A percentile compares a stretch with the other conserved stretches of the same genome.
Evolutionary conservation across 2,329 filamentous ascomycete species (phyloP).

Genomic region (Rachicladosporium sp.): DNA sequence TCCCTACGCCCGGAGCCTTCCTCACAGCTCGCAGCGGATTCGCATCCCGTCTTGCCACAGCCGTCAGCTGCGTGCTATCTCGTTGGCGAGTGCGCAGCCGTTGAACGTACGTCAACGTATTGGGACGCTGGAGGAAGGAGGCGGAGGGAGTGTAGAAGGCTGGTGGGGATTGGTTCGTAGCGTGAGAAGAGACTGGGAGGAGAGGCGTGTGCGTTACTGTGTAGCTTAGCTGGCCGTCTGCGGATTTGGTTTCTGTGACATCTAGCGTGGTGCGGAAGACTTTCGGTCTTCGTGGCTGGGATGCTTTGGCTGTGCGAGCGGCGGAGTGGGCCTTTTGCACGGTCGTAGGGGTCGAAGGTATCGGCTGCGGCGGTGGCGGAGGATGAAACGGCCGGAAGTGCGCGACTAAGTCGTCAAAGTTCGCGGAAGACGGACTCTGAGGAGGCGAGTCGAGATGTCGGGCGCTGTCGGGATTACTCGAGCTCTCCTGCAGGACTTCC

Average conservation of each 20-base stretch:
- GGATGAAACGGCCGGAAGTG: constrained; percentile 64
- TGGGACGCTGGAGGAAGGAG: too few species aligned
- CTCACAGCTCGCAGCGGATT: constrained; percentile 6
- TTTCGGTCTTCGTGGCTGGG: constrained; percentile 6
- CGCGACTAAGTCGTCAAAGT: constrained; percentile 29
- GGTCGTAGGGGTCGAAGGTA: constrained; percentile 11
- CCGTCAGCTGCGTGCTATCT: too few species aligned
- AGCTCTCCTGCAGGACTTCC: constrained; percentile 25
- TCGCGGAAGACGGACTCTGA: constrained; percentile 14
- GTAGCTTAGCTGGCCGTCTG: constrained; percentile 39
- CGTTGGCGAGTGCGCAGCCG: not conserved
- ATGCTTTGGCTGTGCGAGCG: constrained; percentile 1
- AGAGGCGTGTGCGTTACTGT: constrained; percentile 37
- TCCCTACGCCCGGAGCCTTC: constrained; percentile 8
- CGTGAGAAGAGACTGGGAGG: constrained; percentile 3
- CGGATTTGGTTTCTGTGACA: constrained; percentile 41
- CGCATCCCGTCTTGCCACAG: too few species aligned
- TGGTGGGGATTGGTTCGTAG: constrained; percentile 19
- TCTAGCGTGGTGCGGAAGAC: constrained; percentile 37
- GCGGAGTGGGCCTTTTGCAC: constrained; percentile 8
- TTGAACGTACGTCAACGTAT: too few species aligned
- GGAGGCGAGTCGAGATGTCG: constrained; percentile 18
- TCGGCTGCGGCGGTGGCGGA: constrained; percentile 64
- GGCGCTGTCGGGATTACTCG: constrained; percentile 20
- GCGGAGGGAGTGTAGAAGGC: not conserved